Base-by-base conservation (phyloP, 441 rosid species). In the Pelargonium myrrhifolium region DNA sequence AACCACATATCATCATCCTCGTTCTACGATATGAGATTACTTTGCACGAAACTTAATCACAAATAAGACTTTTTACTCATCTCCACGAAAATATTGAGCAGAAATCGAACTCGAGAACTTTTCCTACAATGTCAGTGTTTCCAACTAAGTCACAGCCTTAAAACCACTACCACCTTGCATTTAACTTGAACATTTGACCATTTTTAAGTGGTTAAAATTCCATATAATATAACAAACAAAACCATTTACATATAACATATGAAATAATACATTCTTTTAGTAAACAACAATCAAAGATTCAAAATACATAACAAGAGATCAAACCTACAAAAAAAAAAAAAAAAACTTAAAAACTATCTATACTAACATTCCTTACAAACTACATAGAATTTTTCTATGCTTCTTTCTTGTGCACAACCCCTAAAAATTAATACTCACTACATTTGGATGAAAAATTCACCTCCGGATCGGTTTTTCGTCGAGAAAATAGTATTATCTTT, bases 251-350 rank as follows among this genome's bases (percentile, higher is more conserved):
- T 61, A 68, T 24, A 55, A 9, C 51, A 43, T 43, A 43, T 43
- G 0, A 24, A 71, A 62, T 9, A 63, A 35, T 24, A 51, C n/a
- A 47, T 60, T 12, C 72, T n/a, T 47, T 45, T 21, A 62, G 24
- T 47, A 75, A 53, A 56, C 53, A 65, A 21, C 61, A 80, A 66
- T 68, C 62, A 35, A 49, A 59, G 78, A 66, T 68, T 63, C 62
- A 35, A 15, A 59, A 70, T 68, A 82, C 83, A 75, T 4, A 18
- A 70, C 11, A 18, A 2, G 66, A 12, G 12, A 22, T 37, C 59
- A 68, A 45, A 60, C 42, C 80, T 65, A 68, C 49, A 17, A 51
- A 51, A 65, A 71, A 35, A n/a, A n/a, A n/a, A n/a, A n/a, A n/a
- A n/a, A n/a, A n/a, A n/a, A n/a, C n/a, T 39, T 56, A 56, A 40